These are phyloP conservation scores for Cercophora sp. DNA, from an alignment of 495 filamentous ascomycete species.

Conservation along the genomic window DNA sequence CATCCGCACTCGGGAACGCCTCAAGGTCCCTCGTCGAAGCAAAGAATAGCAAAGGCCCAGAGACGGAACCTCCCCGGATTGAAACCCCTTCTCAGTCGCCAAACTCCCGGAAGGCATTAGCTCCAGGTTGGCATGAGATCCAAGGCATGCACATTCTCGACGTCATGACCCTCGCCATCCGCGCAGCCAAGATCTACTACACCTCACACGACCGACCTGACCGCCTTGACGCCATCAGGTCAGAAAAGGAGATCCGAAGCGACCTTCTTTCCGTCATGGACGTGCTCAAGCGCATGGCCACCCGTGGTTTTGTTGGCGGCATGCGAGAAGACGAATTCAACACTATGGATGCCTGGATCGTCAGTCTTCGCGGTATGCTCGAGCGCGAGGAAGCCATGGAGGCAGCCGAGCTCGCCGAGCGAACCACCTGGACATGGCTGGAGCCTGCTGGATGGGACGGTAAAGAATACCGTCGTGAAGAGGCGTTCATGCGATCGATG, in stretches of 20 bases:
- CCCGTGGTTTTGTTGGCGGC: slow-evolving; percentile 80
- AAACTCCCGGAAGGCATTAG: slow-evolving; percentile 2
- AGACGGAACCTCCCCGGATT: not conserved
- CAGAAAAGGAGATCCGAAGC: slow-evolving; percentile 70
- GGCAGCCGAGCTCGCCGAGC: slow-evolving; percentile 64
- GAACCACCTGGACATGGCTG: slow-evolving; percentile 74
- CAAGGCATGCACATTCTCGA: slow-evolving; percentile 90
- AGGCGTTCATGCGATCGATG: slow-evolving; percentile 71
- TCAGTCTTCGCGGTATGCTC: slow-evolving; percentile 68
- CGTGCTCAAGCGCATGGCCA: slow-evolving; percentile 83
- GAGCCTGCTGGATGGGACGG: slow-evolving; percentile 73
- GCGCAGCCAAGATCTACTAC: slow-evolving; percentile 93
- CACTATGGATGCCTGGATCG: slow-evolving; percentile 72
- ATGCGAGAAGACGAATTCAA: slow-evolving; percentile 69
- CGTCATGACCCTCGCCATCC: slow-evolving; percentile 86
- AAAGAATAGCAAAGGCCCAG: slow-evolving; percentile 26
- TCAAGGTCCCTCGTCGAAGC: slow-evolving; percentile 58
- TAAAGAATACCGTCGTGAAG: slow-evolving; percentile 71
- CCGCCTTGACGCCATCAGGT: slow-evolving; percentile 77
- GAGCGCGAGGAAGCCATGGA: slow-evolving; percentile 71
- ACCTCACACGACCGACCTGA: slow-evolving; percentile 79
- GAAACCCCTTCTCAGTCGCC: not conserved
- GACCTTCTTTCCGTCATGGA: slow-evolving; percentile 85
- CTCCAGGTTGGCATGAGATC: slow-evolving; percentile 72
- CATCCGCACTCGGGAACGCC: slow-evolving; percentile 60